Evolutionary conservation across 352 stramenopile genomes (phyloP).

Genomic region (Globisporangium radiosum): DNA sequence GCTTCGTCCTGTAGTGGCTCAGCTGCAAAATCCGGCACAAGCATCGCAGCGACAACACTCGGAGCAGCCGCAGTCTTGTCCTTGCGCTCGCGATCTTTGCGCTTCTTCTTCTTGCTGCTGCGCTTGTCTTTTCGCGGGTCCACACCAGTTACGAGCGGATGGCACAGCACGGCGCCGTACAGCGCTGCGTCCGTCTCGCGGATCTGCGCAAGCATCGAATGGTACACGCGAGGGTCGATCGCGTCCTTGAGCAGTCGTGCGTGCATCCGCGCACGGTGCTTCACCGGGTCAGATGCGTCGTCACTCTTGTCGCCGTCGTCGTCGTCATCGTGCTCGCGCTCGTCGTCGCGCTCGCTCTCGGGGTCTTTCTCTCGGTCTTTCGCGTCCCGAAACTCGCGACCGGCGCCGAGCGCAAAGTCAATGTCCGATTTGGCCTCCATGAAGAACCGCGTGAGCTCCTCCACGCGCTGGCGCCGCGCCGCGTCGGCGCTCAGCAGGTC

Average conservation of each 20-base stretch:
- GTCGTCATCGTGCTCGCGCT: slow-evolving; percentile 60
- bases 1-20: slow-evolving; percentile 46
- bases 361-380: slow-evolving; percentile 49
- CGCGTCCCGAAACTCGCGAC: slow-evolving; percentile 54
- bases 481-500: slow-evolving; percentile 72
- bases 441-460: slow-evolving; percentile 86
- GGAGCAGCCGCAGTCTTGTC: slow-evolving; percentile 32
- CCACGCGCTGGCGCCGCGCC: slow-evolving; percentile 68
- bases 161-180: slow-evolving; percentile 79
- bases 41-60: slow-evolving; percentile 39
- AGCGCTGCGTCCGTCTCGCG: slow-evolving; percentile 75
- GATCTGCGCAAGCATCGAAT: slow-evolving; percentile 64
- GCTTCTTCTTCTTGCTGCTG: slow-evolving; percentile 68
- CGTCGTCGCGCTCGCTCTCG: slow-evolving; percentile 60
- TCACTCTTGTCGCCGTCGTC: slow-evolving; percentile 41
- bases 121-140: slow-evolving; percentile 77
- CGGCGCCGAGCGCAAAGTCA: slow-evolving; percentile 75
- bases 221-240: slow-evolving; percentile 75
- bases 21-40: slow-evolving; percentile 59
- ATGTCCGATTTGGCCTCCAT: slow-evolving; percentile 89
- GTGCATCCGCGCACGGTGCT: slow-evolving; percentile 40
- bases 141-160: slow-evolving; percentile 73
- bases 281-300: slow-evolving; percentile 42
- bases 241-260: slow-evolving; percentile 52
- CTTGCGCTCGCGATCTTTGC: slow-evolving; percentile 80